phyloP scores from a whole-genome alignment of 306 rosid species.

The Prinsepia uniflora region DNA sequence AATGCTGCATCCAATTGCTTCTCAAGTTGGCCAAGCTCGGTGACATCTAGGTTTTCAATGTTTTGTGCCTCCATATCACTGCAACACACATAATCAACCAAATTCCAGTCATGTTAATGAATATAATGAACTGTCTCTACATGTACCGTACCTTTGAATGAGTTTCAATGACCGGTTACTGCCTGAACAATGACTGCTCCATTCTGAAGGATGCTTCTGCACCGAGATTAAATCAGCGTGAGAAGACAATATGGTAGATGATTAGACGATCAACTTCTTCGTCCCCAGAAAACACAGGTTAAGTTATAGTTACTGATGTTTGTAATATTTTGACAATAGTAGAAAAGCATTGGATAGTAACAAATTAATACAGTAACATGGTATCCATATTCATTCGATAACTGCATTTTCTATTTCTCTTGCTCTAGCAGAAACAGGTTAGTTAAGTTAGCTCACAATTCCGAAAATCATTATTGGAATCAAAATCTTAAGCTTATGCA shows the following conservation, averaged over 20 bases:
- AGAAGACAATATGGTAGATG: background rate
- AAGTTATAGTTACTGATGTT: background rate
- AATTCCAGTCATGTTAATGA: background rate
- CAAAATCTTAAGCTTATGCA: too few species aligned
- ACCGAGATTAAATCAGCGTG: background rate
- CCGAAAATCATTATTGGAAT: too few species aligned
- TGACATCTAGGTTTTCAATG: constrained; percentile 20
- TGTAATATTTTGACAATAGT: background rate
- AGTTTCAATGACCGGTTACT: constrained; percentile 11
- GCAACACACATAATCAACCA: constrained; percentile 7
- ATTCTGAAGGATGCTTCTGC: constrained; percentile 6
- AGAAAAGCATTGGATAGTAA: background rate
- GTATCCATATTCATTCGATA: background rate
- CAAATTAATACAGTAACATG: background rate
- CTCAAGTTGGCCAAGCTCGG: constrained; percentile 24
- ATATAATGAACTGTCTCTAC: background rate
- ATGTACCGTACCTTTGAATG: constrained; percentile 16
- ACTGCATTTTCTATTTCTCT: background rate
- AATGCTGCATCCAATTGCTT: constrained; percentile 15
- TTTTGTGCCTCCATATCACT: constrained; percentile 19
- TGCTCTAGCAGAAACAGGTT: too few species aligned
- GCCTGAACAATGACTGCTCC: background rate
- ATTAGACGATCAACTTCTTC: background rate
- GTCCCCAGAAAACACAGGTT: background rate
- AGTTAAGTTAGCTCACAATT: too few species aligned